Evolutionary conservation across 768 basidiomycete species (phyloP), one percentile per base, ranked within the genome.

Genomic region (Favolaschia claudopus): DNA sequence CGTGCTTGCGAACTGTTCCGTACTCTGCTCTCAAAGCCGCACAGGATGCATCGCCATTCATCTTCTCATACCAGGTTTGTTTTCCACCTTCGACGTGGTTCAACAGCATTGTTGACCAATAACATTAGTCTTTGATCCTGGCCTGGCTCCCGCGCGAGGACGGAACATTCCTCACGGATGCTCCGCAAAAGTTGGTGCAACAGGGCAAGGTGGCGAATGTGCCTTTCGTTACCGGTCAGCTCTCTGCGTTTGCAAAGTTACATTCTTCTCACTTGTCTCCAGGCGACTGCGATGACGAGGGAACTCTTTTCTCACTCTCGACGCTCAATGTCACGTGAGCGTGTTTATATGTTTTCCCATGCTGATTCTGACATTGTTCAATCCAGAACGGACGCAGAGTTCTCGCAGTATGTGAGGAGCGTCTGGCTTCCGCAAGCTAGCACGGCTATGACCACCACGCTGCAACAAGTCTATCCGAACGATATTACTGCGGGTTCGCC

Each of bases 271-370:
- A 31, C 13, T 31, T 19, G 36, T 17, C 31, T 7, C 31, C 48
- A 78, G 83, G 83, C 17, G 78, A 84, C 58, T 78, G 77, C 58
- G 84, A 87, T 46, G 87, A 88, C 51, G 87, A 89, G 66, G 87
- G 86, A 7, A 85, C 86, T 0, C 25, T 81, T 0, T 84, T 84
- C 63, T 74, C 82, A 3, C 60, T 82, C 8, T 72, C 82, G 2
- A 82, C 75, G 2, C 55, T 80, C 36, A 85, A 85, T 50, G 57
- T 84, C 52, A 84, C 82, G 82, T n/a, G n/a, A n/a, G n/a, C n/a
- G n/a, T n/a, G n/a, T n/a, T n/a, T n/a, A n/a, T 82, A 60, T 51
- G 79, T 66, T 33, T 13, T n/a, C 17, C 24, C 8, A 7, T 12
- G n/a, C 17, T 27, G 28, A 29, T 19, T 29, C 28, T 46, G 24